Conservation (phyloP, 257 asterid species). For the Orobanche coerulescens region DNA sequence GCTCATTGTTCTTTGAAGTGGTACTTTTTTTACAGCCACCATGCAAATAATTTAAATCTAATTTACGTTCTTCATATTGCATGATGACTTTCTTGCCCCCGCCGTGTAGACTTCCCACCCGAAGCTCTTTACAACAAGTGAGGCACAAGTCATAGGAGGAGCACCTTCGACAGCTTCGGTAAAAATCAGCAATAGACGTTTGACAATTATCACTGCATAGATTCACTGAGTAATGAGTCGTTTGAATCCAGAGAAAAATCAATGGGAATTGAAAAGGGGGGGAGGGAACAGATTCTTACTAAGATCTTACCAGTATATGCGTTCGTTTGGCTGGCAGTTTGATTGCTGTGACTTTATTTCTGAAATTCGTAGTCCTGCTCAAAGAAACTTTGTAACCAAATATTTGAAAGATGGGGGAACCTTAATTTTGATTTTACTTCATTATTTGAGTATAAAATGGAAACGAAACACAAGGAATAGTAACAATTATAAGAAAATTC, state of each 20-base stretch:
- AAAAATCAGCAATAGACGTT: constrained; percentile 62
- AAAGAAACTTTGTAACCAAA: constrained; percentile 20
- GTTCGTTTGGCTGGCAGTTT: constrained; percentile 28
- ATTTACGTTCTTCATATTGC: constrained; percentile 26
- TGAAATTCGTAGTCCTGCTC: constrained; percentile 46
- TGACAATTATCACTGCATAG: constrained; percentile 68
- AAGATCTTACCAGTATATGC: constrained; percentile 61
- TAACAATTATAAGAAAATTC: neutral
- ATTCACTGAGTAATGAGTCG: constrained; percentile 13
- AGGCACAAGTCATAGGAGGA: constrained; percentile 71
- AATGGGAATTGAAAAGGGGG: too few relatives aligned
- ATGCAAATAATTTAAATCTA: constrained; percentile 41
- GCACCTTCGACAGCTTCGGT: constrained; percentile 67
- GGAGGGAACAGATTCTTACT: neutral
- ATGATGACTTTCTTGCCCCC: constrained; percentile 30
- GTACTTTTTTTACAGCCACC: constrained; percentile 18
- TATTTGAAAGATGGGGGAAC: constrained; percentile 1
- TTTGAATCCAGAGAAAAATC: neutral
- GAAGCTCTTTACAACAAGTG: constrained; percentile 68
- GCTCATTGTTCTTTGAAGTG: constrained; percentile 5
- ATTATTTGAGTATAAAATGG: neutral
- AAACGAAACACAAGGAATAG: neutral
- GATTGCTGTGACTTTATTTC: constrained; percentile 33
- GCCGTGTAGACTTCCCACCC: constrained; percentile 46
- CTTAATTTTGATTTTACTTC: neutral